Evolutionary conservation across 306 rosid genomes (phyloP).

Genomic region (Neltuma alba): DNA sequence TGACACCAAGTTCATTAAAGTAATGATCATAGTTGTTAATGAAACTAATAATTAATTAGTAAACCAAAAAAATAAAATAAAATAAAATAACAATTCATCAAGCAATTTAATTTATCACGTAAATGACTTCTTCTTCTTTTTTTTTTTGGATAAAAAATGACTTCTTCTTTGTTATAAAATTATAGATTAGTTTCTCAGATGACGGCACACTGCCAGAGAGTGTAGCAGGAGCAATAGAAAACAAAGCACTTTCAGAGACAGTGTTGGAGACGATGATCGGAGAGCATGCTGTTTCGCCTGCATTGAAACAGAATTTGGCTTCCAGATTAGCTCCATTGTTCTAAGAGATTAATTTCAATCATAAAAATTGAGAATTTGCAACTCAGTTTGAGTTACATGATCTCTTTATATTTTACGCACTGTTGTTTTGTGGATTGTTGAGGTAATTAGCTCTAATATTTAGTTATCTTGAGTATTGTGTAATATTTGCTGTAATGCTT

Average conservation of each 20-base stretch:
- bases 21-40: too few species aligned
- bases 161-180: not conserved
- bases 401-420: too few species aligned
- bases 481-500: too few species aligned
- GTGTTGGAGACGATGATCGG: constrained; percentile 76
- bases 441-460: too few species aligned
- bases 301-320: constrained; percentile 62
- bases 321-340: constrained; percentile 44
- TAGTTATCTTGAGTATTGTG: too few species aligned
- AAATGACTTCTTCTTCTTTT: not conserved
- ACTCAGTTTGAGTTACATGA: not conserved
- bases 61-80: not conserved
- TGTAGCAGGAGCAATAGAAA: constrained; percentile 48
- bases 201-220: constrained; percentile 56
- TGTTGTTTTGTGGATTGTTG: too few species aligned
- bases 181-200: constrained; percentile 69
- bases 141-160: not conserved
- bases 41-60: not conserved
- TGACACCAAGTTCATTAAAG: not conserved
- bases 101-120: not conserved
- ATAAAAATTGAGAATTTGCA: not conserved
- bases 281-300: constrained; percentile 77
- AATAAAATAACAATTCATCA: not conserved
- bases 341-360: not conserved
- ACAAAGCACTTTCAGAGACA: constrained; percentile 63